Conservation (phyloP, 2,329 filamentous ascomycete species). For the Diaporthe citri region DNA sequence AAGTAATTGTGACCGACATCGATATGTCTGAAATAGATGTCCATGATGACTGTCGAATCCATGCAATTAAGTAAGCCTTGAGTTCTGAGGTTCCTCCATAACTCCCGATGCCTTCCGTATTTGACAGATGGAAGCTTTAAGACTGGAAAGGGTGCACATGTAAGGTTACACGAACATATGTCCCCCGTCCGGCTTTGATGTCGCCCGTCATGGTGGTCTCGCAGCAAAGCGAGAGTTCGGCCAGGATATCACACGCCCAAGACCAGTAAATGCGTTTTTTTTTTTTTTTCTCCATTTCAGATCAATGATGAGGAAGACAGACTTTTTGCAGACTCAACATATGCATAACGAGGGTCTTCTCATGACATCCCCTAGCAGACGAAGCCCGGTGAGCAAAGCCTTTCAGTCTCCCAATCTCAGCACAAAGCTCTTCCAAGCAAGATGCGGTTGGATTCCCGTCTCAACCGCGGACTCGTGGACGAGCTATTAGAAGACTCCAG, state of each 20-base stretch:
- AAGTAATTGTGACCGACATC: background rate
- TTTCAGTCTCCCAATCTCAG: background rate
- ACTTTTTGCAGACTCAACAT: background rate
- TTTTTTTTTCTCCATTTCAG: background rate
- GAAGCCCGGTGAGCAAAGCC: background rate
- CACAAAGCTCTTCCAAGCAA: too few species aligned
- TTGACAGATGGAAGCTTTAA: too few species aligned
- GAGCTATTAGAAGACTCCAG: constrained; percentile 53
- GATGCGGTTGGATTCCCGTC: background rate
- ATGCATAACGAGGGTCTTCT: background rate
- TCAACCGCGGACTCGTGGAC: background rate
- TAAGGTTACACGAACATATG: background rate
- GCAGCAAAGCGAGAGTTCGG: background rate
- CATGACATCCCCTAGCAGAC: background rate
- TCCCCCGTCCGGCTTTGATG: background rate
- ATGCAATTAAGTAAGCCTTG: too few species aligned
- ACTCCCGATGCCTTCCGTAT: too few species aligned
- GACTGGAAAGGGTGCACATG: background rate
- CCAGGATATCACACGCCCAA: background rate
- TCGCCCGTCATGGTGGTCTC: background rate
- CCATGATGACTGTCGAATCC: too few species aligned
- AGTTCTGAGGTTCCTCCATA: too few species aligned
- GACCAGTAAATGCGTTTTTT: background rate
- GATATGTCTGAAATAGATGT: background rate
- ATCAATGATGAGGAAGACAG: too few species aligned